Evolutionary conservation across 2,329 filamentous ascomycete genomes (phyloP).

Genomic region (Chalaropsis ovoidea): DNA sequence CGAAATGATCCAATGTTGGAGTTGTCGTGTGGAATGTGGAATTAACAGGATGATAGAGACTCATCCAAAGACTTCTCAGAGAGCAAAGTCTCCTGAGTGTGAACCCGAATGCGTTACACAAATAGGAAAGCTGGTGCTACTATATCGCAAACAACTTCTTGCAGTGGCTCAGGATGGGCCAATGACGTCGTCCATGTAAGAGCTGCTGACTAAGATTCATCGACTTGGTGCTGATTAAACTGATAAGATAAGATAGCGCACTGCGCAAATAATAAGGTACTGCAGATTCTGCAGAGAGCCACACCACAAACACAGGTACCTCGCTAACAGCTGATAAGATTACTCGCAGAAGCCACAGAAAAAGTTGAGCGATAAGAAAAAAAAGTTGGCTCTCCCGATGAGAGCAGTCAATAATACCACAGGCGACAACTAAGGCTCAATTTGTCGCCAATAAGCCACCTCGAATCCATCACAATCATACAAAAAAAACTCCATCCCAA

Average conservation of each 20-base stretch:
- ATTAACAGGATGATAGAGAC: no score
- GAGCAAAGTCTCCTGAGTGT: no score
- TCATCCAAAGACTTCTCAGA: no score
- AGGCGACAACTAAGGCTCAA: constrained; percentile 17
- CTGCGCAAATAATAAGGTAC: constrained; percentile 17
- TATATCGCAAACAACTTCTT: no score
- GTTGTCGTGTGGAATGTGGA: not conserved
- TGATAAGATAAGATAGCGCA: constrained; percentile 24
- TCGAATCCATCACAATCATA: not conserved
- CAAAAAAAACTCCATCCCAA: constrained; percentile 13
- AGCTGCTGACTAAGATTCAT: not conserved
- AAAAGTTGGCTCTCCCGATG: constrained; percentile 21
- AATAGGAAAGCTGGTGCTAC: no score
- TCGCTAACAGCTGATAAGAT: constrained; percentile 8
- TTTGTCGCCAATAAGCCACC: constrained; percentile 17
- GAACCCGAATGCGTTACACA: no score
- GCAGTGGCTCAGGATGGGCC: not conserved
- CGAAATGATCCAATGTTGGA: no score
- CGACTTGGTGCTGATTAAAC: constrained; percentile 6
- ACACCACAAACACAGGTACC: constrained; percentile 7
- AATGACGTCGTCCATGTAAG: constrained; percentile 19
- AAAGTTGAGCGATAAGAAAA: constrained; percentile 25
- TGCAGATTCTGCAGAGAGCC: not conserved
- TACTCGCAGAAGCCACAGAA: constrained; percentile 20
- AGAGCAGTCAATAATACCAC: not conserved